Percentiles rank a stretch among this genome's conserved stretches.
phyloP scores from a whole-genome alignment of 306 rosid genomes.

The Citrullus amarus region DNA sequence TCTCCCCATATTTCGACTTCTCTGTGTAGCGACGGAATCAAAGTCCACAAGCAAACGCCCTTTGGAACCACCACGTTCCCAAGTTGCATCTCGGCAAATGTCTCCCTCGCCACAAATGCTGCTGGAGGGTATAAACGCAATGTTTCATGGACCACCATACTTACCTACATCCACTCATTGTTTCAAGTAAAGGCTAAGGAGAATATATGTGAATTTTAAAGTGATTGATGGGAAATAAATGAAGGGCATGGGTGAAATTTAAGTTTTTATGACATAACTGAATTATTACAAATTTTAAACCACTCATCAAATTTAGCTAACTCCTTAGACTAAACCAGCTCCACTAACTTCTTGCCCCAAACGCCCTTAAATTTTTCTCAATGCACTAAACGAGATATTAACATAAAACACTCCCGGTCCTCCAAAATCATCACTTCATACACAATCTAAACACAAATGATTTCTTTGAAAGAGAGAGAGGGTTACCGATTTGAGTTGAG shows the following conservation, averaged over 20 bases:
- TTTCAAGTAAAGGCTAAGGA: background rate
- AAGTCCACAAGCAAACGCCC: conserved; percentile 70
- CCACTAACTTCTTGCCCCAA: no score
- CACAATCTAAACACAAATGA: no score
- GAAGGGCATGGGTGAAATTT: no score
- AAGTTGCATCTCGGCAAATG: conserved; percentile 47
- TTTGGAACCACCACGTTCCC: conserved; percentile 57
- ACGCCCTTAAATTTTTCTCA: no score
- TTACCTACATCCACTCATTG: conserved; percentile 18
- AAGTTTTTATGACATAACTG: no score
- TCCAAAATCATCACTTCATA: no score
- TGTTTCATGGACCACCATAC: conserved; percentile 74
- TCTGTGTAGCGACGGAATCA: conserved; percentile 64
- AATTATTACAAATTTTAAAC: no score
- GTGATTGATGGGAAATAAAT: no score
- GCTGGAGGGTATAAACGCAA: conserved; percentile 84
- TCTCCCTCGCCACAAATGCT: conserved; percentile 87
- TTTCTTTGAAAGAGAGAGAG: background rate
- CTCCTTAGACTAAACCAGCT: no score
- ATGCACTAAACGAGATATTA: no score
- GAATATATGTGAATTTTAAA: background rate
- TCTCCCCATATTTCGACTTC: conserved; percentile 79
- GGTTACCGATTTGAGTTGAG: conserved; percentile 50
- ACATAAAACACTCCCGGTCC: no score
- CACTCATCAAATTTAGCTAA: no score